Evolutionary conservation across 1,284 basidiomycete genomes (phyloP).

Genomic region (Pascua guehoae): DNA sequence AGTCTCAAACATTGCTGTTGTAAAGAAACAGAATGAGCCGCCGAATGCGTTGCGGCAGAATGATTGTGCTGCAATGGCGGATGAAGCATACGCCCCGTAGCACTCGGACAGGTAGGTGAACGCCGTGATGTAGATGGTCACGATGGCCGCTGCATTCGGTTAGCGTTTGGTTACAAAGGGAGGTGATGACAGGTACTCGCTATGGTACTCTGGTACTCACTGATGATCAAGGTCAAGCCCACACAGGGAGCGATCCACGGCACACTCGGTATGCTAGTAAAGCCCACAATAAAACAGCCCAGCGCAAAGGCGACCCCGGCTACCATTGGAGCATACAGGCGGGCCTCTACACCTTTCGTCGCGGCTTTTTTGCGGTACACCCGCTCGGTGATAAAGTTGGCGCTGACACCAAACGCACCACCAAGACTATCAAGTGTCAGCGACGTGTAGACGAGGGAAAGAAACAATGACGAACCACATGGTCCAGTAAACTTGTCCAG

Average conservation of each 20-base stretch:
- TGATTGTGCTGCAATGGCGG: constrained; percentile 25
- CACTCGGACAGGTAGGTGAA: constrained; percentile 33
- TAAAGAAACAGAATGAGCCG: constrained; percentile 20
- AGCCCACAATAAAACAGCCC: constrained; percentile 58
- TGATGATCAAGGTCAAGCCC: constrained; percentile 41
- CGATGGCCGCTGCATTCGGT: constrained; percentile 5
- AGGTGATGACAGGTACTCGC: too few species aligned
- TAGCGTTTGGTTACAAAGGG: background rate
- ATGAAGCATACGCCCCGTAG: constrained; percentile 26
- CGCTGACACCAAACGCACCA: constrained; percentile 57
- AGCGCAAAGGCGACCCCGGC: constrained; percentile 62
- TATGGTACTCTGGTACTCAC: too few species aligned
- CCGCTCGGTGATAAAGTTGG: constrained; percentile 63
- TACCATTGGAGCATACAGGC: constrained; percentile 65
- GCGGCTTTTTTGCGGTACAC: constrained; percentile 62
- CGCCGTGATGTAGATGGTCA: constrained; percentile 34
- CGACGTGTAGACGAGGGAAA: too few species aligned
- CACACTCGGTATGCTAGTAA: constrained; percentile 31
- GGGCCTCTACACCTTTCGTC: constrained; percentile 65
- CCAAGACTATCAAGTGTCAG: constrained; percentile 51
- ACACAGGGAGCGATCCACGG: constrained; percentile 42
- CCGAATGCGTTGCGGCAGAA: constrained; percentile 28
- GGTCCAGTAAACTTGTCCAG: constrained; percentile 61
- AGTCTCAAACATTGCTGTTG: constrained; percentile 14
- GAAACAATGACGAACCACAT: constrained; percentile 41